These are phyloP conservation scores for Pholiota molesta DNA, from an alignment of 768 basidiomycete species.

Conservation along the genomic window DNA sequence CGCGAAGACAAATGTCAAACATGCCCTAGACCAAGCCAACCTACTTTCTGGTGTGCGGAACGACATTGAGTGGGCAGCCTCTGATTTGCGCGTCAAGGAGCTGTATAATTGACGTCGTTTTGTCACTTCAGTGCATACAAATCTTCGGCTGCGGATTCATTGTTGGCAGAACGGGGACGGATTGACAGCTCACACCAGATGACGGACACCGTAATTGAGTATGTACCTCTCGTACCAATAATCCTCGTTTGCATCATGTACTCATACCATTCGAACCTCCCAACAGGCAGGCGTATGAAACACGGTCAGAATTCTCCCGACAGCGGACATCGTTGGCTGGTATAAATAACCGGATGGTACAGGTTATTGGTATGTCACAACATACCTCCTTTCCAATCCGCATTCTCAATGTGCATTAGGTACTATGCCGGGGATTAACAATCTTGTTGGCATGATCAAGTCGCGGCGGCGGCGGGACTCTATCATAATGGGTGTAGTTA, in stretches of 20 bases:
- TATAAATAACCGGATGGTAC: constrained; percentile 84
- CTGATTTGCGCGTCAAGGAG: not conserved
- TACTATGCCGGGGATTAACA: constrained; percentile 94
- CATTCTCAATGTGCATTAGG: constrained; percentile 40
- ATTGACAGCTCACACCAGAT: constrained; percentile 95
- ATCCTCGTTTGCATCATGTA: not conserved
- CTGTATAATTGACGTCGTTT: not conserved
- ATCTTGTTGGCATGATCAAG: constrained; percentile 89
- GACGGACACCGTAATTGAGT: constrained; percentile 93
- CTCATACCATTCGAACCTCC: not conserved
- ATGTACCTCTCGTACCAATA: constrained; percentile 28
- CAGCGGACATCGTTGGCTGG: constrained; percentile 76
- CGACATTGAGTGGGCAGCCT: constrained; percentile 81
- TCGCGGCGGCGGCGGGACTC: constrained; percentile 88
- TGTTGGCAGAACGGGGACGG: constrained; percentile 84
- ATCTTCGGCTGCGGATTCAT: constrained; percentile 82
- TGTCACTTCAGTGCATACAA: constrained; percentile 74
- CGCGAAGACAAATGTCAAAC: constrained; percentile 68
- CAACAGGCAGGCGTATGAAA: constrained; percentile 93
- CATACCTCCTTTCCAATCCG: not conserved
- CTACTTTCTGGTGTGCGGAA: constrained; percentile 89
- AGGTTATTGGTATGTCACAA: constrained; percentile 71
- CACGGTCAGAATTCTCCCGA: constrained; percentile 86
- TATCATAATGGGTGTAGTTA: constrained; percentile 85
- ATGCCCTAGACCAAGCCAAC: constrained; percentile 85